phyloP scores from a whole-genome alignment of 2,329 filamentous ascomycete species.

The Scedosporium boydii region DNA sequence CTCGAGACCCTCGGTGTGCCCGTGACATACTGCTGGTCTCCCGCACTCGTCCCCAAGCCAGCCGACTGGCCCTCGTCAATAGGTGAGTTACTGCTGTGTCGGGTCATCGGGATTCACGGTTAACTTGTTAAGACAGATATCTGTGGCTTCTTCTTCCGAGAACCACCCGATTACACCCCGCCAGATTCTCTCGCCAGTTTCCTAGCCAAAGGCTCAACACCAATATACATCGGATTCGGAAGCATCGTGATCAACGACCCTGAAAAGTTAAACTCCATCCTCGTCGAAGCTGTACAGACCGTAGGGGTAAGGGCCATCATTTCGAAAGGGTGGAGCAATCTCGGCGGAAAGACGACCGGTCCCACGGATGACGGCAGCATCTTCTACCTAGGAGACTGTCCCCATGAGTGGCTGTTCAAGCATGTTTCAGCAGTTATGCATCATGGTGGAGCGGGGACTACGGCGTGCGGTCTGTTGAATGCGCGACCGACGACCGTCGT shows the following conservation, averaged over 20 bases:
- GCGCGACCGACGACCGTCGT: constrained; percentile 67
- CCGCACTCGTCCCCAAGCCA: constrained; percentile 56
- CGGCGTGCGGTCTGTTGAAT: constrained; percentile 62
- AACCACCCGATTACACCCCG: constrained; percentile 44
- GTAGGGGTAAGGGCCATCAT: constrained; percentile 63
- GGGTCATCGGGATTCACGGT: background rate
- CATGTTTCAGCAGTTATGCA: constrained; percentile 58
- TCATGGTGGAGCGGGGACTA: constrained; percentile 71
- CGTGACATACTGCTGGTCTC: constrained; percentile 66
- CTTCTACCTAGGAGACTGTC: constrained; percentile 64
- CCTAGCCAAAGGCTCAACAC: constrained; percentile 44
- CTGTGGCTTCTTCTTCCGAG: constrained; percentile 58
- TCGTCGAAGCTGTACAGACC: constrained; percentile 57
- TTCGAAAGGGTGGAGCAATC: constrained; percentile 66
- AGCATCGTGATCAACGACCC: constrained; percentile 68
- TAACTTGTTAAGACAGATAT: constrained; percentile 21
- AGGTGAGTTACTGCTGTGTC: constrained; percentile 25
- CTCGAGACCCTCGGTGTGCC: constrained; percentile 66
- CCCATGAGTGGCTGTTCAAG: constrained; percentile 71
- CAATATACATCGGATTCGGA: constrained; percentile 69
- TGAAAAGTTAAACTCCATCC: constrained; percentile 57
- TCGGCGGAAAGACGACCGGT: constrained; percentile 37
- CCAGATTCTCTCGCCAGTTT: constrained; percentile 44
- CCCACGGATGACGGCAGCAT: constrained; percentile 38
- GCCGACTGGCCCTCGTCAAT: constrained; percentile 60